phyloP scores from a whole-genome alignment of 2,329 filamentous ascomycete species.

The Sphaerostilbella broomeana region DNA sequence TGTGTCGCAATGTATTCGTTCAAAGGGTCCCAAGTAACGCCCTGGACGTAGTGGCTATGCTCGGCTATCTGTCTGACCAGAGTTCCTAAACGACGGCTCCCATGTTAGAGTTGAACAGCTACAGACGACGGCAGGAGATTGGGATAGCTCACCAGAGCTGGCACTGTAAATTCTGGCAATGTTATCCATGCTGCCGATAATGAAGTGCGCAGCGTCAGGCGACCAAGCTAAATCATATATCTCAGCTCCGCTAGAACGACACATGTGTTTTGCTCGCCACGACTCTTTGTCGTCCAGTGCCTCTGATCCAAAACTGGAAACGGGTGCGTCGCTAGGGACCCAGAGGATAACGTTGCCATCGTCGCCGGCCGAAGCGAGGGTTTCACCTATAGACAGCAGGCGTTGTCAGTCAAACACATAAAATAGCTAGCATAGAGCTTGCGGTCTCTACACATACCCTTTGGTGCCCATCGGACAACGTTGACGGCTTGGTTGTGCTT shows the following conservation, averaged over 20 bases:
- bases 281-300: slow-evolving; percentile 88
- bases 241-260: slow-evolving; percentile 85
- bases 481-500: slow-evolving; percentile 98
- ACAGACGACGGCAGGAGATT: neutral
- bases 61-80: slow-evolving; percentile 90
- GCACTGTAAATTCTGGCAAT: slow-evolving; percentile 95
- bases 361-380: slow-evolving; percentile 90
- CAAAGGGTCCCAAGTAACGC: slow-evolving; percentile 94
- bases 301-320: slow-evolving; percentile 71
- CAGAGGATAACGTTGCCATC: slow-evolving; percentile 96
- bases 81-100: slow-evolving; percentile 33
- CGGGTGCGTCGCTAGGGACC: slow-evolving; percentile 76
- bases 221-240: slow-evolving; percentile 99
- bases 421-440: neutral
- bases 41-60: slow-evolving; percentile 97
- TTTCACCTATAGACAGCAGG: slow-evolving; percentile 58
- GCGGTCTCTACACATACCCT: slow-evolving; percentile 52
- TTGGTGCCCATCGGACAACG: slow-evolving; percentile 91
- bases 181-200: slow-evolving; percentile 99
- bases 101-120: too few relatives aligned
- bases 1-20: slow-evolving; percentile 98
- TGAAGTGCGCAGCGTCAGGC: slow-evolving; percentile 92
- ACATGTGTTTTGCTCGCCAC: slow-evolving; percentile 98
- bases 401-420: slow-evolving; percentile 7
- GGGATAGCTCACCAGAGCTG: slow-evolving; percentile 63